Percentiles rank a stretch among this genome's conserved stretches.
phyloP scores from a whole-genome alignment of 306 rosid genomes.

The Inga oerstediana region DNA sequence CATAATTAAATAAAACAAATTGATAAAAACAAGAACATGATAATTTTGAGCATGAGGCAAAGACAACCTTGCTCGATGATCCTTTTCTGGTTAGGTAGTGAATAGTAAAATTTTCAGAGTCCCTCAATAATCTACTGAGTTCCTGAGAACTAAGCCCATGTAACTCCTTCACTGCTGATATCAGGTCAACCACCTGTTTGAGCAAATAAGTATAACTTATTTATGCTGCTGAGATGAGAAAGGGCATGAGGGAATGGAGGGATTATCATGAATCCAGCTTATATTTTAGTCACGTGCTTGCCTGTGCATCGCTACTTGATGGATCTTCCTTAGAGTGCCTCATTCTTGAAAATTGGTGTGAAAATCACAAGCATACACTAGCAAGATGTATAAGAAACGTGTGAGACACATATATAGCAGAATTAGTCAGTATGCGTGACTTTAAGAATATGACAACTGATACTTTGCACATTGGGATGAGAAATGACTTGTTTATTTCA shows the following conservation, averaged over 20 bases:
- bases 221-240: conserved; percentile 30
- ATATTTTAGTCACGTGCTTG: conserved; percentile 43
- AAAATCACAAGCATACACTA: conserved; percentile 29
- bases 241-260: conserved; percentile 14
- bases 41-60: conserved; percentile 33
- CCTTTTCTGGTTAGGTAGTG: conserved; percentile 56
- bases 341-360: conserved; percentile 54
- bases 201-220: conserved; percentile 35
- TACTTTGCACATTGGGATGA: conserved; percentile 21
- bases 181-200: conserved; percentile 68
- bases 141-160: conserved; percentile 68
- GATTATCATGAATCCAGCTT: conserved; percentile 24
- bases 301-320: conserved; percentile 58
- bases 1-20: conserved; percentile 33
- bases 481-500: conserved; percentile 21
- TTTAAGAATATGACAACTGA: conserved; percentile 11
- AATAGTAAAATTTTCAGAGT: conserved; percentile 73
- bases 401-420: conserved; percentile 26
- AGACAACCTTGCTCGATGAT: conserved; percentile 58
- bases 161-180: conserved; percentile 69
- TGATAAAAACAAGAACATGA: conserved; percentile 28
- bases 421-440: conserved; percentile 16
- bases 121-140: conserved; percentile 68
- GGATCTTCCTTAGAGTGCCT: conserved; percentile 62
- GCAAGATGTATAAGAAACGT: conserved; percentile 27